Conservation (phyloP, 2,329 filamentous ascomycete species). For the Myriosclerotinia scirpicola region DNA sequence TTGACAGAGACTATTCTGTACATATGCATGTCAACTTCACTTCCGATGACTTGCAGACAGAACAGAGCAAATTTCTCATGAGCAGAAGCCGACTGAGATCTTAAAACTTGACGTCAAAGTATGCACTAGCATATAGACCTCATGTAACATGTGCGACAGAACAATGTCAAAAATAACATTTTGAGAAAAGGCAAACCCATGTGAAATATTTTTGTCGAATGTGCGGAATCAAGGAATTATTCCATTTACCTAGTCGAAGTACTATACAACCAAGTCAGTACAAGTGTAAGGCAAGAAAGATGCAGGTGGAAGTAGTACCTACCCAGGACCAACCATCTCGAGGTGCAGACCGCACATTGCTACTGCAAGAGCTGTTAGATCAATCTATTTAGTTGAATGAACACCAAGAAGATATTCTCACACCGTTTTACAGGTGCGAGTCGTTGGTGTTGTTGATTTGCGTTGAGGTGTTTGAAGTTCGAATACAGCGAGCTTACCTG, state of each 20-base stretch:
- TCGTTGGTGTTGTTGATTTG: background rate
- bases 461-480: background rate
- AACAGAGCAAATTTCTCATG: background rate
- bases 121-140: constrained; percentile 4
- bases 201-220: too few relatives aligned
- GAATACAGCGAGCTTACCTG: background rate
- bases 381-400: rapidly evolving
- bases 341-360: background rate
- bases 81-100: background rate
- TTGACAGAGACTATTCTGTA: too few relatives aligned
- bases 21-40: too few relatives aligned
- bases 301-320: background rate
- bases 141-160: background rate
- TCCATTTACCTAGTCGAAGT: background rate
- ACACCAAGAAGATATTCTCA: background rate
- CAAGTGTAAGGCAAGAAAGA: background rate
- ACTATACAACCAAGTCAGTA: background rate
- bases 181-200: background rate
- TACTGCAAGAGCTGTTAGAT: background rate
- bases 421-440: background rate
- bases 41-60: too few relatives aligned
- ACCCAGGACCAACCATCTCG: background rate
- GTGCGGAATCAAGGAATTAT: rapidly evolving
- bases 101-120: background rate
- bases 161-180: background rate